Base-by-base conservation (phyloP, 345 rosid genomes). In the Carallia brachiata region DNA sequence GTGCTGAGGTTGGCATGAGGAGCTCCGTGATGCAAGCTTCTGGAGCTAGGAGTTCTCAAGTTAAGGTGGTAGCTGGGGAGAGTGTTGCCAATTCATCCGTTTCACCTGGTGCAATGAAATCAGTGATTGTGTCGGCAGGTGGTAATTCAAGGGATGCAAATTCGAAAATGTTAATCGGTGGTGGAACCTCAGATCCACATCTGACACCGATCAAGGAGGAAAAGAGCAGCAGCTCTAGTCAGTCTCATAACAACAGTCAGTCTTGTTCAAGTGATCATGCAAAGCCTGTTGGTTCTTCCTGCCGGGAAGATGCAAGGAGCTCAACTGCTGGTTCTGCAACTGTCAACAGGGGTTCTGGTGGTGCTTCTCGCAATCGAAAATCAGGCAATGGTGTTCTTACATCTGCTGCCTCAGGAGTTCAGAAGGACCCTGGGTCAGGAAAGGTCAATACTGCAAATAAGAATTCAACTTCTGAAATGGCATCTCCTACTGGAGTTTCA, bases 181-280 rank as follows among this genome's bases (percentile, higher is more conserved):
- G 61, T 66, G 83, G 83, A 44, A 57, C 39, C 16, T 79, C 84
- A n/a, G 92, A 87, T 65, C 70, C 71, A 66, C 86, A 83, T 74
- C 48, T 76, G 13, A 53, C 83, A 65, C 65, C 75, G 18, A 72
- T 74, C 6, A 86, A 83, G 75, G 97, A 89, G 52, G 97, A 91
- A 68, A 89, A 84, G 78, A 89, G 95, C 77, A 85, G 90, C 76
- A 80, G 95, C 77, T 86, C 97, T 67, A 87, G 95, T 79, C 94
- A 84, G 71, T 91, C 97, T 40, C 91, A 84, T 64, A 89, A 87
- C 82, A 91, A 88, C 63, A 86, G 90, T 72, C 97, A 84, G 44
- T 84, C 91, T 61, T 86, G 80, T 71, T 86, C 95, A 4, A 80
- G 91, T 68, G 95, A 89, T 59, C 91, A 82, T 79, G 85, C 77